Base-by-base conservation (phyloP, 2,329 filamentous ascomycete species). In the Fonsecaea multimorphosa region DNA sequence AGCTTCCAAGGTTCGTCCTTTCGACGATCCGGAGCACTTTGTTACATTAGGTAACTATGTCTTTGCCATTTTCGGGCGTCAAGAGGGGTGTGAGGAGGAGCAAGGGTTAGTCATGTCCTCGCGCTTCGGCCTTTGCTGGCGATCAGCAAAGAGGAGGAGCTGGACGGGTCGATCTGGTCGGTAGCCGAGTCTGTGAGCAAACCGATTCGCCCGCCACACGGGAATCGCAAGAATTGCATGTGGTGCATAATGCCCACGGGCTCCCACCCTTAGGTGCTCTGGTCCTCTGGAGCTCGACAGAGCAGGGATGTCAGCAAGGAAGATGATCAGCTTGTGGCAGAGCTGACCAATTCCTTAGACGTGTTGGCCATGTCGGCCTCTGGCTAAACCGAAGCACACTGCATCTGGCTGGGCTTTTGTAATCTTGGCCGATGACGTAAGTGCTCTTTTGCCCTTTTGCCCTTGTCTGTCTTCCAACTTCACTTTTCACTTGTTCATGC, bases 51-150 rank as follows among this genome's bases (percentile, higher is more conserved):
- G 32, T 52, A 46, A 61, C 31, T 9, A 11, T 3, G 49, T 46
- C 49, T 55, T 61, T 61, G 51, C 59, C 59, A 16, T 61, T 61
- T 36, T 49, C 14, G 12, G 59, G 34, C 32, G 7, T 19, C 51
- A 31, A 55, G 36, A 12, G 22, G 34, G 59, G 51, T 55, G 24
- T 27, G n/a, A n/a, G n/a, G 44, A 40, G 36, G 36, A 32, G 16
- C 11, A 8, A 31, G 22, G 36, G 51, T 61, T 61, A 61, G 59
- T 61, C 59, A 61, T 38, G 14, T 80, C 2, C 36, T 57, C 61
- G 55, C 44, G 56, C 29, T 59, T 64, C 61, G 61, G 61, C 46
- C 24, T 64, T 52, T 31, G 19, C 12, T 52, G 22, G 9, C 22
- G 44, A 49, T 49, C 22, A 49, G 19, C 19, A 24, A 54, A 14